A percentile compares a stretch with the other conserved stretches of the same genome.
Conservation (phyloP, 768 basidiomycete genomes). For the Dacryopinax primogenitus region DNA sequence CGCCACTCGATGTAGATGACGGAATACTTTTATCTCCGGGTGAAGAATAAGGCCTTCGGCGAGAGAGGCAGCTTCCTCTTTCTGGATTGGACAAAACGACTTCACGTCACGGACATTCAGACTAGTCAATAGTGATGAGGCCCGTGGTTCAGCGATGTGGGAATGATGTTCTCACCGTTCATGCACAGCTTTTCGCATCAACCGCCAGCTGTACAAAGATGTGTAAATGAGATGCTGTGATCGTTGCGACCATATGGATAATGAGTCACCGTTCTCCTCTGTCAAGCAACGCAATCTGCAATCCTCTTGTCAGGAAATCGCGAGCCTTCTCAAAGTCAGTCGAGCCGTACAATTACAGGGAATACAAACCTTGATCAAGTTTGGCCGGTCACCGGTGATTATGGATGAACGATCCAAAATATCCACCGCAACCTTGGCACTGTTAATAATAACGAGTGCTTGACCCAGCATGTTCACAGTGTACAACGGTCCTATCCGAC, state of each 20-base stretch:
- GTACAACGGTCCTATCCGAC: background rate
- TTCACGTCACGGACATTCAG: background rate
- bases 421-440: background rate
- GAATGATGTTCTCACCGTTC: background rate
- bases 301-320: background rate
- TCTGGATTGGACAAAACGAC: background rate
- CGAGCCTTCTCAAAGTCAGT: too few species aligned
- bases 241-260: background rate
- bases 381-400: background rate
- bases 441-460: background rate
- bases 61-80: background rate
- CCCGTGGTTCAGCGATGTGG: background rate
- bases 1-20: background rate
- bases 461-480: background rate
- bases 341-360: too few species aligned
- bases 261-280: background rate
- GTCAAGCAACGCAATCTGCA: background rate
- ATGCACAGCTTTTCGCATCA: background rate
- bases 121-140: background rate
- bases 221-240: background rate
- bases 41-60: background rate
- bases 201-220: background rate
- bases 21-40: background rate
- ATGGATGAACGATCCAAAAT: background rate
- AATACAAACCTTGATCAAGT: background rate